Evolutionary conservation across 2,329 filamentous ascomycete genomes (phyloP), one percentile per base, ranked within the genome.

Genomic region (Aquanectria penicillioides): DNA sequence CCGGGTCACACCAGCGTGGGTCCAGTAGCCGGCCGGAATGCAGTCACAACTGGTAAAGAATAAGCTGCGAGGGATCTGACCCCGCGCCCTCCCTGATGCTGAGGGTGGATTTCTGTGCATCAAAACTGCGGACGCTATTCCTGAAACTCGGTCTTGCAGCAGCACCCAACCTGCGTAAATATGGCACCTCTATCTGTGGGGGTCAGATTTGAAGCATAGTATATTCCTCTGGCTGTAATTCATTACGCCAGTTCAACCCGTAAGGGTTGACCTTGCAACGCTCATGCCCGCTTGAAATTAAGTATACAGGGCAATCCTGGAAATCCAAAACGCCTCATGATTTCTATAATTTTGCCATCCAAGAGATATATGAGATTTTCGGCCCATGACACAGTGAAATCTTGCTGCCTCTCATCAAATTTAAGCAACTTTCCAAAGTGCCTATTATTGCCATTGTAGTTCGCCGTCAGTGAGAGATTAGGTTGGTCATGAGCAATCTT

Each of bases 101-200:
- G 31, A 33, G 22, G 26, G 34, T 26, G 23, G 44, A 50, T 54
- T 40, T n/a, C 20, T 38, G 26, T 55, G 50, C 33, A 68, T 68
- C 44, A 34, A 37, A 48, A 55, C 31, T 57, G 59, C 69, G 65
- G 66, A 62, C 65, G 49, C 59, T 60, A 68, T 72, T 70, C 74
- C 69, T 74, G 73, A 71, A 79, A 78, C 74, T 77, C 76, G 75
- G 74, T 74, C 74, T 72, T 80, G 77, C 76, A 78, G 73, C 61
- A 62, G 23, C 31, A 50, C 36, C 53, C 55, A 44, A 41, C 26
- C 56, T 55, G 31, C 51, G 13, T 15, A 20, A 11, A 13, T n/a
- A 25, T 36, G 33, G 29, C 49, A 41, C 26, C 23, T 26, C 18
- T 8, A 25, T 6, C 12, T 15, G 44, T 47, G 23, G 25, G 31